Conservation (phyloP, 176 grass and related monocot species). For the Lolium perenne region DNA sequence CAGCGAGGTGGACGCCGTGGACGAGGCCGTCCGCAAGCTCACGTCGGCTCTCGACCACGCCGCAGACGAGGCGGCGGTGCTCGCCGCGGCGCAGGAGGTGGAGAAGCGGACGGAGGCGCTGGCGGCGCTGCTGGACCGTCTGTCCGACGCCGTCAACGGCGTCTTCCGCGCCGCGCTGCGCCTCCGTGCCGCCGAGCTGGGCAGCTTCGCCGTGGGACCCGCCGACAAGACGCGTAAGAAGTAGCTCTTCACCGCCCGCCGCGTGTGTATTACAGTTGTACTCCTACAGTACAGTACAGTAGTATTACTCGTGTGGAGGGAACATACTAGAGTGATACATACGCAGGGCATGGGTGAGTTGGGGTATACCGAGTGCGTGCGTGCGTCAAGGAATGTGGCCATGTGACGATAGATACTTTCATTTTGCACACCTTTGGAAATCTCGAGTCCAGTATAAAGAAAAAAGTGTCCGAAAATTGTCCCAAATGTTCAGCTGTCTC, state of each 20-base stretch:
- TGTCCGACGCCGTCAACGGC: constrained; percentile 60
- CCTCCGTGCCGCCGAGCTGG: constrained; percentile 65
- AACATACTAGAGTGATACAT: not conserved
- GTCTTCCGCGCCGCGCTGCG: constrained; percentile 70
- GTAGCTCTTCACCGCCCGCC: not conserved
- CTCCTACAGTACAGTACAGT: no score
- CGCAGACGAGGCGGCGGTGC: constrained; percentile 29
- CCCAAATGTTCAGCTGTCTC: not conserved
- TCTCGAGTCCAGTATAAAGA: constrained; percentile 16
- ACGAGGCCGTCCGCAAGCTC: constrained; percentile 52
- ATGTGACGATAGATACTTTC: not conserved
- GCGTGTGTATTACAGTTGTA: not conserved
- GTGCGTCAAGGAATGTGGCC: constrained; percentile 25
- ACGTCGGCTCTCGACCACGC: no score
- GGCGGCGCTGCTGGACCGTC: constrained; percentile 51
- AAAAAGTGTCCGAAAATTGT: constrained; percentile 19
- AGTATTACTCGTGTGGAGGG: no score
- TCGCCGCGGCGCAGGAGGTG: constrained; percentile 42
- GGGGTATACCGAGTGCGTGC: not conserved
- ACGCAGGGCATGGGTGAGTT: not conserved
- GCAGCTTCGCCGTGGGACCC: constrained; percentile 45
- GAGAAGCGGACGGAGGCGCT: constrained; percentile 64
- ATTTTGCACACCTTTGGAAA: constrained; percentile 35
- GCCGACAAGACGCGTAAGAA: constrained; percentile 15
- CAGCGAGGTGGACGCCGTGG: constrained; percentile 49